Conservation (phyloP, 75 land plant genomes). For the Selaginella moellendorffii region DNA sequence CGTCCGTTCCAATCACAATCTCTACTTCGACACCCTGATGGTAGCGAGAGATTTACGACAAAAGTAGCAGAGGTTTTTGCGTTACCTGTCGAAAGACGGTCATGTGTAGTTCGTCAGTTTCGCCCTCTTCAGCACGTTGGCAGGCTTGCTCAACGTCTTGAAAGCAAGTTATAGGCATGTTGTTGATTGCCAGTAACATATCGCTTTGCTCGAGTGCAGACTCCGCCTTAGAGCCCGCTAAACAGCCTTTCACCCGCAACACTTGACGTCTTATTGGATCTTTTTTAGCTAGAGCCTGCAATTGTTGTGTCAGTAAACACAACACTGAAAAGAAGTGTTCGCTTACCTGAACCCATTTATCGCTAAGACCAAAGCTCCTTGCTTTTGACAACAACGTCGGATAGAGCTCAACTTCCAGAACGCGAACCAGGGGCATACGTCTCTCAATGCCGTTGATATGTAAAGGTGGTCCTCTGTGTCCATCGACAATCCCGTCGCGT, state of each 20-base stretch:
- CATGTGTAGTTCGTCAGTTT: constrained; percentile 27
- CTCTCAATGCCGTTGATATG: constrained; percentile 21
- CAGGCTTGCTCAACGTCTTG: background rate
- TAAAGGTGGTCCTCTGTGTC: constrained; percentile 44
- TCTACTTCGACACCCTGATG: constrained; percentile 56
- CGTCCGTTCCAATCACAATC: constrained; percentile 63
- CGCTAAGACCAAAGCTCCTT: constrained; percentile 72
- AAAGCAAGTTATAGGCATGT: background rate
- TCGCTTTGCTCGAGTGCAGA: constrained; percentile 68
- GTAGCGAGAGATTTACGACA: background rate
- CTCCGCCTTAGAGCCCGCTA: constrained; percentile 87
- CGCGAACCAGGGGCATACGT: constrained; percentile 68
- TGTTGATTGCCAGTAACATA: constrained; percentile 33
- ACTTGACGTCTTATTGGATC: constrained; percentile 84
- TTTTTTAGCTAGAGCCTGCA: constrained; percentile 69
- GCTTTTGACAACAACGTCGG: constrained; percentile 92
- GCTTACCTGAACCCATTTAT: constrained; percentile 69
- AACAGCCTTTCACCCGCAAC: constrained; percentile 75
- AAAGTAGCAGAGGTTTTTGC: too few species aligned
- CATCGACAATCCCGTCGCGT: constrained; percentile 59
- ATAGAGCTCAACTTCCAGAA: constrained; percentile 87
- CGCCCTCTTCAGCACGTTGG: background rate
- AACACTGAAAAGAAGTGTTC: too few species aligned
- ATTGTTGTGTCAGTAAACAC: background rate
- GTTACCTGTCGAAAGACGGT: constrained; percentile 84